Base-by-base conservation (phyloP, 2,329 filamentous ascomycete genomes). In the Diaporthe sp. region DNA sequence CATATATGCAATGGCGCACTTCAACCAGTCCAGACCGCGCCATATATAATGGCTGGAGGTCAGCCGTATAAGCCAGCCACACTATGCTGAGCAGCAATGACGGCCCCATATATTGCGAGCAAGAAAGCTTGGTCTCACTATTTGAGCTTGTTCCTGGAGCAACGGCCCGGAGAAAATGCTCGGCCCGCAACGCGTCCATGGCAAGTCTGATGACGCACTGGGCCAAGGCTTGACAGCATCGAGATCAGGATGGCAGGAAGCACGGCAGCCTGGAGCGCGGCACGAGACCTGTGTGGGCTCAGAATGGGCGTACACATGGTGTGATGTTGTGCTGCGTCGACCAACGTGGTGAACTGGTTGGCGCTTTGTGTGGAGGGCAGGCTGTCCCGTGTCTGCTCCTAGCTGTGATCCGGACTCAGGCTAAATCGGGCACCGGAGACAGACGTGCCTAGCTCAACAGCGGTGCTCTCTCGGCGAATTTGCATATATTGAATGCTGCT, bases 341-440 rank as follows among this genome's bases (percentile, higher is more conserved):
- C 30, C 22, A 66, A 51, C 25, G 44, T 37, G 44, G 39, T 65
- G 39, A 65, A 17, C 22, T 51, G 30, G 22, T 17, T 35, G 44
- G 61, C 61, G 17, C 30, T 17, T n/a, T 19, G 22, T 66, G 44
- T 51, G 61, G 61, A 53, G 47, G n/a, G 63, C 25, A 51, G 17
- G 63, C 63, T 47, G 63, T 51, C 61, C 61, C 61, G 61, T 66
- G 63, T 47, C 44, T 51, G 51, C 44, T 66, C 30, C 30, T n/a
- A 68, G 63, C 44, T 68, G 63, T 53, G 27, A 68, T 27, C 10
- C 42, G 63, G 44, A 68, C 63, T 68, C 47, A 35, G 69, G 39
- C 69, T 71, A 61, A 71, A 71, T 61, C 39, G 69, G 39, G 19
- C 44, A 13, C n/a, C 69, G 42, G 69, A 71, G 69, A 71, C 55